phyloP scores from a whole-genome alignment of 1,284 basidiomycete species.

The Cutaneotrichosporon spelunceum region DNA sequence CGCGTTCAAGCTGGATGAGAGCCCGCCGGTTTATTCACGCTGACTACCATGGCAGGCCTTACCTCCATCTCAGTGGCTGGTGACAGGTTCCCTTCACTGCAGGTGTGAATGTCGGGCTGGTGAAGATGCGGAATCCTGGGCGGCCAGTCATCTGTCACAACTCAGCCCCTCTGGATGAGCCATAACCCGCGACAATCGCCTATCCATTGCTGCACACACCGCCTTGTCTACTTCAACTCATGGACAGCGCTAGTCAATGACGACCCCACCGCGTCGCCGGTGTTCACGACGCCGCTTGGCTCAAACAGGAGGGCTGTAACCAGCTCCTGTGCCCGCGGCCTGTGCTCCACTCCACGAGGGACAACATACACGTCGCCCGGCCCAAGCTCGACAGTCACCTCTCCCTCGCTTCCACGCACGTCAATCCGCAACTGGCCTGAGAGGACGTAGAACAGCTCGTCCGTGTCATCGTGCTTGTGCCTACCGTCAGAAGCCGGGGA shows the following conservation, averaged over 20 bases:
- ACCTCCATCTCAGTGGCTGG: not conserved
- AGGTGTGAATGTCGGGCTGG: conserved; percentile 12
- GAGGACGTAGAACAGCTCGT: conserved; percentile 19
- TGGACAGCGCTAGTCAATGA: not conserved
- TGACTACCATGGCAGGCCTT: conserved; percentile 15
- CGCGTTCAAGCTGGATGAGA: conserved; percentile 14
- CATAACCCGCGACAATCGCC: too few species aligned
- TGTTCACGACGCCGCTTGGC: conserved; percentile 9
- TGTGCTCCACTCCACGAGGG: conserved; percentile 7
- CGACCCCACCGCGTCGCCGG: conserved; percentile 6
- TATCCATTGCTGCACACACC: not conserved
- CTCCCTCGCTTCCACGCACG: not conserved
- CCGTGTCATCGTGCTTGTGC: conserved; percentile 15
- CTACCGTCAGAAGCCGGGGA: not conserved
- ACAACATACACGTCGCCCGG: conserved; percentile 13
- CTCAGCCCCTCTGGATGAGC: too few species aligned
- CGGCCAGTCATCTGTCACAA: too few species aligned
- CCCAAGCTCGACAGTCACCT: not conserved
- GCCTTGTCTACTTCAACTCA: not conserved
- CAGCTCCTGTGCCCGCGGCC: not conserved
- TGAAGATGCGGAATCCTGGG: too few species aligned
- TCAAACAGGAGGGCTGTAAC: conserved; percentile 10
- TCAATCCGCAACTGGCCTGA: conserved; percentile 8
- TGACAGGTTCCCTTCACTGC: conserved; percentile 12
- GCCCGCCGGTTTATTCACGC: conserved; percentile 20